phyloP scores from a whole-genome alignment of 2,329 filamentous ascomycete species.

The Aspergillus carbonarius region DNA sequence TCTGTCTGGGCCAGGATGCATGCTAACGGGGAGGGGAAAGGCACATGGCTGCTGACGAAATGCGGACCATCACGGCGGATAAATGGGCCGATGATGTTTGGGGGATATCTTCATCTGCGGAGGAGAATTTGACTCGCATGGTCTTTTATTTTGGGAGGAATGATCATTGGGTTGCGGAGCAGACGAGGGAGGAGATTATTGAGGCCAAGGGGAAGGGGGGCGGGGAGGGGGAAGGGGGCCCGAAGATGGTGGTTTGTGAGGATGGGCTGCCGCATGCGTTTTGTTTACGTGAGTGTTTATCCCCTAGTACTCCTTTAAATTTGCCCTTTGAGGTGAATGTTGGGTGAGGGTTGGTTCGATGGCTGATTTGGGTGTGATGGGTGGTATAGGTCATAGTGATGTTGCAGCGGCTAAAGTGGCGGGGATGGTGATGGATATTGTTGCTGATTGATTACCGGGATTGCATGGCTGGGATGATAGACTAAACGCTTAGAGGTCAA shows the following conservation, averaged over 20 bases:
- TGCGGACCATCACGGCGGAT: slow-evolving; percentile 56
- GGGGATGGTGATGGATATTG: slow-evolving; percentile 48
- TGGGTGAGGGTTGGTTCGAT: not conserved
- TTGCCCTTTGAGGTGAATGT: not conserved
- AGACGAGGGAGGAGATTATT: slow-evolving; percentile 58
- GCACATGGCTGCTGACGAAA: slow-evolving; percentile 59
- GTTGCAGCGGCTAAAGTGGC: slow-evolving; percentile 54
- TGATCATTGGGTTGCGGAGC: slow-evolving; percentile 63
- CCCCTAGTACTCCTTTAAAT: not conserved
- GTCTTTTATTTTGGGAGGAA: slow-evolving; percentile 60
- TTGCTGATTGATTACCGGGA: slow-evolving; percentile 10
- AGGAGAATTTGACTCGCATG: slow-evolving; percentile 43
- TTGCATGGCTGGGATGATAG: not conserved
- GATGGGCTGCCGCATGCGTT: slow-evolving; percentile 59
- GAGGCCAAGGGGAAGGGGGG: slow-evolving; percentile 36
- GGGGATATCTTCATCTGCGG: slow-evolving; percentile 45
- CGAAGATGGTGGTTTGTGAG: slow-evolving; percentile 57
- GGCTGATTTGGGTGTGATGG: slow-evolving; percentile 8
- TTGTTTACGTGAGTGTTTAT: slow-evolving; percentile 50
- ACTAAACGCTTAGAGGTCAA: not conserved
- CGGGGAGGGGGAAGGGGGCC: slow-evolving; percentile 28
- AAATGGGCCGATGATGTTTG: slow-evolving; percentile 61
- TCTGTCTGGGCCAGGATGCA: not conserved
- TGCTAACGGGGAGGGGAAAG: slow-evolving; percentile 23
- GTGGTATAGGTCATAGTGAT: slow-evolving; percentile 38